Percentiles rank a stretch among this genome's conserved stretches.
Evolutionary conservation across 345 rosid genomes (phyloP).

Genomic region (Psidium guajava): DNA sequence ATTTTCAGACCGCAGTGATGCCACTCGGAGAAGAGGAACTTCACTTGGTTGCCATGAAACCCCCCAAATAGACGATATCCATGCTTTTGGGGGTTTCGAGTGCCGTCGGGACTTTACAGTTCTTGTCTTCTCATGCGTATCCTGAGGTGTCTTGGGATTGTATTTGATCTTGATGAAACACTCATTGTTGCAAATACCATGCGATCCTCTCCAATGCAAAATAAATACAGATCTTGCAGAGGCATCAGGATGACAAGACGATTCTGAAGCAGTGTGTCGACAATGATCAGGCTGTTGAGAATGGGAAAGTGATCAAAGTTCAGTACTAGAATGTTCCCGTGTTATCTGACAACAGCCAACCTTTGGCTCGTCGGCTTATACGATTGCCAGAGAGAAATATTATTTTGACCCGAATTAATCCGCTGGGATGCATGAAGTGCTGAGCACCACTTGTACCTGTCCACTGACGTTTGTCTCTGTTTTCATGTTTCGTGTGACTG

Average conservation of each 20-base stretch:
- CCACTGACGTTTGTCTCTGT: background rate
- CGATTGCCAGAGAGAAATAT: slow-evolving; percentile 81
- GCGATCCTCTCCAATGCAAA: slow-evolving; percentile 75
- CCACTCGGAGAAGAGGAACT: too few relatives aligned
- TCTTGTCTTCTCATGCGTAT: slow-evolving; percentile 85
- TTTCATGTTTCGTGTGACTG: background rate
- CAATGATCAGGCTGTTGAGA: slow-evolving; percentile 85
- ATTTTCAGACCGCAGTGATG: slow-evolving; percentile 74
- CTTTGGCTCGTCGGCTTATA: slow-evolving; percentile 75
- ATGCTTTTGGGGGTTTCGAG: slow-evolving; percentile 87
- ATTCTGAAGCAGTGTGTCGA: slow-evolving; percentile 90
- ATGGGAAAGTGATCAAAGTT: slow-evolving; percentile 69
- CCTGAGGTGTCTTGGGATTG: slow-evolving; percentile 91
- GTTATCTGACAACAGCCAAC: slow-evolving; percentile 63
- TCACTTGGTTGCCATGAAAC: slow-evolving; percentile 89
- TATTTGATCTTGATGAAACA: slow-evolving; percentile 97
- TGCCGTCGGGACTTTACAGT: slow-evolving; percentile 58
- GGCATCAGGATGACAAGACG: slow-evolving; percentile 86
- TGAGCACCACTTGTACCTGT: background rate
- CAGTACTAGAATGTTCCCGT: slow-evolving; percentile 76
- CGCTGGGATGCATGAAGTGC: slow-evolving; percentile 38
- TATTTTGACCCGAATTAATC: slow-evolving; percentile 93
- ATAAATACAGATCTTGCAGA: slow-evolving; percentile 64
- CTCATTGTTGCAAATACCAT: slow-evolving; percentile 91
- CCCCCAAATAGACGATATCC: slow-evolving; percentile 44